Evolutionary conservation across 805 yeast species (phyloP).

Genomic region (Gaillardinia entomophila): DNA sequence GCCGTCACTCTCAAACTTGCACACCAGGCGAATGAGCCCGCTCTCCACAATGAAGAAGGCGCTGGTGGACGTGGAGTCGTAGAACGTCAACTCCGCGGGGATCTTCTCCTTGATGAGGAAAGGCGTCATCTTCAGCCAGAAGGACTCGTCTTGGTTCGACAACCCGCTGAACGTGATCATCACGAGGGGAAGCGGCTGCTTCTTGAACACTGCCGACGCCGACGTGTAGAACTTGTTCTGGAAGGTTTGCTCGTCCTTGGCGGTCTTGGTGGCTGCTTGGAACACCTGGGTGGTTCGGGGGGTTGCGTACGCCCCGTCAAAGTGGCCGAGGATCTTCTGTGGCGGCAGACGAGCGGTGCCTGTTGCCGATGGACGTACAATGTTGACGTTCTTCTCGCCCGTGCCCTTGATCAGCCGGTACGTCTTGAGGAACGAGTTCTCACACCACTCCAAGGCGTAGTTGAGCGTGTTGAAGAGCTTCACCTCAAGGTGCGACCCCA

Average conservation of each 20-base stretch:
- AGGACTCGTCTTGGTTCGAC: conserved; percentile 39
- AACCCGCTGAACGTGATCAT: conserved; percentile 61
- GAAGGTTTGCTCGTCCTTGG: conserved; percentile 33
- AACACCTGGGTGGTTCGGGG: conserved; percentile 49
- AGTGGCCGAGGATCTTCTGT: conserved; percentile 11
- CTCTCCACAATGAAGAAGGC: conserved; percentile 53
- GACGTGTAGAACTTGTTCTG: conserved; percentile 47
- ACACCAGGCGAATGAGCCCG: conserved; percentile 33
- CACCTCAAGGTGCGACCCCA: conserved; percentile 28
- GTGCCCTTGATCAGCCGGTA: conserved; percentile 39
- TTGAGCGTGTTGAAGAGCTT: conserved; percentile 76
- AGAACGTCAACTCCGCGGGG: conserved; percentile 40
- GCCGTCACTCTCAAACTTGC: conserved; percentile 33
- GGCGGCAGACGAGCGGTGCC: neutral
- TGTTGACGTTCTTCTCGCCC: conserved; percentile 5
- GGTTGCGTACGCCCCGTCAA: conserved; percentile 34
- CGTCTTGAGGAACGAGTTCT: conserved; percentile 72
- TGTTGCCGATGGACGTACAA: conserved; percentile 1
- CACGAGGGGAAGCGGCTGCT: conserved; percentile 59
- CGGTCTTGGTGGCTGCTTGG: conserved; percentile 46
- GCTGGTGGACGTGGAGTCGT: conserved; percentile 42
- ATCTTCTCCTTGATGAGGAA: conserved; percentile 46
- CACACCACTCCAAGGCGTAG: conserved; percentile 94
- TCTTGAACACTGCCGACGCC: conserved; percentile 25
- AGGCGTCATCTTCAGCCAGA: conserved; percentile 62